Base-by-base conservation (phyloP, 2,329 filamentous ascomycete species). In the Colletotrichum sp. region DNA sequence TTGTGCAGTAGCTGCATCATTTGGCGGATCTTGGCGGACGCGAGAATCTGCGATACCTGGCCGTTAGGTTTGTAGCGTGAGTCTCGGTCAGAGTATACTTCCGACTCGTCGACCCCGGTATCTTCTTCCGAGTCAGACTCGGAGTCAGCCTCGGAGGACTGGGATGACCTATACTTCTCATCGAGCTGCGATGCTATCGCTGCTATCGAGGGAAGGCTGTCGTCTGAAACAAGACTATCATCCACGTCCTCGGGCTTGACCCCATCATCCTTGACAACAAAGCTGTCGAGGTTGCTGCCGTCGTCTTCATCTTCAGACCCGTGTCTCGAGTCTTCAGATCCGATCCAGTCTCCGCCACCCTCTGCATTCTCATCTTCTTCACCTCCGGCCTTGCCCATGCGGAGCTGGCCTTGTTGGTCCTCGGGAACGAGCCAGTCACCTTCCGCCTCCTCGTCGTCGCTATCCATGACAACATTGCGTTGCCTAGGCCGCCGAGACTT, bases 1-100 rank as follows among this genome's bases (percentile, higher is more conserved):
- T 91, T 91, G 77, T 92, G 90, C 10, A 99, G 90, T 67, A 99
- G 94, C 76, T 92, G 89, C 81, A 98, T 90, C 24, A 98, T 90
- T 79, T 97, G 93, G 59, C 94, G 93, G 80, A 99, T 97, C 87
- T 99, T 99, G 79, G 97, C 96, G 1, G 97, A 99, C 3, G 92
- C 90, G 30, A 91, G 87, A 38, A 94, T 88, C 32, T 87, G 86
- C 8, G 88, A 86, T 32, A 87, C 86, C 68, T 87, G 85, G 59
- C 84, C 81, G 83, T 80, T 61, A 30, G 79, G 78, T 55, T 79
- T 77, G 73, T 82, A 78, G 13, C 79, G 76, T 30, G 81, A 80
- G 14, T 86, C 86, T 18, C 85, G 83, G 14, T 87, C 87, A 2
- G 84, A 84, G 28, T 85, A 82, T 6, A 86, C 77, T 36, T 87